Evolutionary conservation across 2,329 filamentous ascomycete genomes (phyloP), one percentile per base, ranked within the genome.

Genomic region (Coniochaeta sp.): DNA sequence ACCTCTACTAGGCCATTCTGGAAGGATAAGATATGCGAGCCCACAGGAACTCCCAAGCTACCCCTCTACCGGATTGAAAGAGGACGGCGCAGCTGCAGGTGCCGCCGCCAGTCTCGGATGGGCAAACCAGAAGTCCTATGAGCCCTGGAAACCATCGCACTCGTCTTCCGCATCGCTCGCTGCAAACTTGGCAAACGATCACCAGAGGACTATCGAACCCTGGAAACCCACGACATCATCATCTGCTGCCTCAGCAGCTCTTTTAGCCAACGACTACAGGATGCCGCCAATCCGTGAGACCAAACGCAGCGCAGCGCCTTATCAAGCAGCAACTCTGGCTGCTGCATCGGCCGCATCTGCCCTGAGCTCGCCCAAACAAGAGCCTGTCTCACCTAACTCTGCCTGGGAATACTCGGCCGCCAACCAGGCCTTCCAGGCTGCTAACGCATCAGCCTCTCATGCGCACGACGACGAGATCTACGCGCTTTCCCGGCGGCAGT

Each of bases 101-200:
- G 85, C 89, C 59, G 91, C 91, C 59, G 90, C 90, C 44, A 84
- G 82, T 58, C 77, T 93, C 54, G 90, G 90, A 57, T 89, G 90
- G 79, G 80, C 84, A 56, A 89, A 85, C 68, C 84, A 85, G 66
- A 89, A 85, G 69, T 72, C 84, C 2, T 77, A 86, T 57, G 82
- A 89, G 70, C 77, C 79, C 70, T 89, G 87, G 86, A 88, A 83
- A 69, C 85, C 87, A n/a, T 54, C 60, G 14, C 34, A 60, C n/a
- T 63, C 65, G 16, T 77, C 83, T 30, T 81, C 82, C 10, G 86
- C 87, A 55, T 70, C 70, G 32, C 66, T 62, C 28, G 70, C 71
- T 54, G 72, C 71, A 17, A 59, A 67, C 28, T 66, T 74, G 8
- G 58, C 32, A 61, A 69, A 70, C 32, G 69, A 69, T 59, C 66